Evolutionary conservation across 106 monocot species (phyloP).

Genomic region (Dioscorea zingiberensis): DNA sequence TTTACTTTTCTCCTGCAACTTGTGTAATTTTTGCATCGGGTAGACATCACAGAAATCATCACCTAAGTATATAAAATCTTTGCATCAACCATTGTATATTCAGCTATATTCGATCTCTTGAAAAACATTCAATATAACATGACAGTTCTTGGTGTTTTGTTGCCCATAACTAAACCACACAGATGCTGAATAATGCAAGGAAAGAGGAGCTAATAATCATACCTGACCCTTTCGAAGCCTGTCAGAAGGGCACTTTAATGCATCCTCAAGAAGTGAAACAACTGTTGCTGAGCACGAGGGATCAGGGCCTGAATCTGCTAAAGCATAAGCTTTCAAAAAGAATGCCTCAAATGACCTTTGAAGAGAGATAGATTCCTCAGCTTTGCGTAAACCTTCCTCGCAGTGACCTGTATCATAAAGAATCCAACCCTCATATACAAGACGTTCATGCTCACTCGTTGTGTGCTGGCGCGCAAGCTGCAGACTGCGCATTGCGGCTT

Average conservation of each 20-base stretch:
- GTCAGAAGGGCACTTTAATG: conserved; percentile 90
- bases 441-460: conserved; percentile 63
- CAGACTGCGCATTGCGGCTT: conserved; percentile 96
- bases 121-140: too few species aligned
- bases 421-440: conserved; percentile 99
- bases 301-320: conserved; percentile 88
- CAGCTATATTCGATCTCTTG: too few species aligned
- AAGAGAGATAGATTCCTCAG: conserved; percentile 82
- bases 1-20: too few species aligned
- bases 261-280: conserved; percentile 87
- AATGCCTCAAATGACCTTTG: conserved; percentile 99
- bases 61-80: too few species aligned
- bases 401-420: conserved; percentile 96
- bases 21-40: too few species aligned
- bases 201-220: not conserved
- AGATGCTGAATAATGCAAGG: too few species aligned
- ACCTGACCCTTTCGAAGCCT: conserved; percentile 98
- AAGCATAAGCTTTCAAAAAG: conserved; percentile 96
- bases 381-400: conserved; percentile 81
- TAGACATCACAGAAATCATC: too few species aligned
- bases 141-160: too few species aligned
- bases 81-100: too few species aligned
- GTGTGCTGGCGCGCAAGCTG: conserved; percentile 90
- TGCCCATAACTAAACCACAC: too few species aligned
- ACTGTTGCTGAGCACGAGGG: conserved; percentile 64